Percentiles rank a stretch among this genome's conserved stretches.
These are phyloP conservation scores for Grosmannia serpens DNA, from an alignment of 2,329 filamentous ascomycete genomes.

Conservation along the genomic window DNA sequence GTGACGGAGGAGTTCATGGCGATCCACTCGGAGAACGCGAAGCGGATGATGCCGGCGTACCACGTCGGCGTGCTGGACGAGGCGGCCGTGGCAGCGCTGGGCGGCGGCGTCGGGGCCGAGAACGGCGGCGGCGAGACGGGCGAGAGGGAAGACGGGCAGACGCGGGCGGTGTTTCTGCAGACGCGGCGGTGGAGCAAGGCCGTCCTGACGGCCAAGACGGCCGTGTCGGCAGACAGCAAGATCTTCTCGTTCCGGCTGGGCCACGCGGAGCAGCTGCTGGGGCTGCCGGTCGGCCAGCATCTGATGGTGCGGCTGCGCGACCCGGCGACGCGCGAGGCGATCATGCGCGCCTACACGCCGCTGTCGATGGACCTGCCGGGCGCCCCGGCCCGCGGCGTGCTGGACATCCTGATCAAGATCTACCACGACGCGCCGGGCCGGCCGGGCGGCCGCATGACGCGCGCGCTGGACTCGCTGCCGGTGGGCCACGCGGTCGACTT, in stretches of 20 bases:
- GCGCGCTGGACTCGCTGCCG: slow-evolving; percentile 61
- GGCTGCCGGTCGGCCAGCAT: slow-evolving; percentile 76
- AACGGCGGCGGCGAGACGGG: slow-evolving; percentile 7
- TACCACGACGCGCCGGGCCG: slow-evolving; percentile 51
- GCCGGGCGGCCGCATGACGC: slow-evolving; percentile 70
- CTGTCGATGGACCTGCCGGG: slow-evolving; percentile 36
- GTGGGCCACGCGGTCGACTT: slow-evolving; percentile 67
- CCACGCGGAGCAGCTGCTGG: slow-evolving; percentile 56
- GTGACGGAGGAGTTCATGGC: slow-evolving; percentile 81
- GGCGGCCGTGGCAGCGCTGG: slow-evolving; percentile 42
- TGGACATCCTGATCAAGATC: slow-evolving; percentile 74
- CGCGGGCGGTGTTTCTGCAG: slow-evolving; percentile 56
- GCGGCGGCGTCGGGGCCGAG: slow-evolving; percentile 18
- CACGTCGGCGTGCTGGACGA: slow-evolving; percentile 71
- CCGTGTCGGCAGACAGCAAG: slow-evolving; percentile 64
- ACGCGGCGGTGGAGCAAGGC: slow-evolving; percentile 63
- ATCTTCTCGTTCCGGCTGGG: slow-evolving; percentile 75
- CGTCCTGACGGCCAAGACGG: slow-evolving; percentile 54
- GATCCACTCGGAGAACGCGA: slow-evolving; percentile 88
- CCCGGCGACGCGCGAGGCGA: slow-evolving; percentile 54
- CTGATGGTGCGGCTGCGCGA: slow-evolving; percentile 73
- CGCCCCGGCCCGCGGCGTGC: slow-evolving; percentile 32
- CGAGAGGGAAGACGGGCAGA: slow-evolving; percentile 18
- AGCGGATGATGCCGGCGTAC: slow-evolving; percentile 76
- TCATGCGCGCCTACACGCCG: slow-evolving; percentile 82